These are phyloP conservation scores for Rhizophora mangle DNA, from an alignment of 345 rosid species.

Conservation along the genomic window DNA sequence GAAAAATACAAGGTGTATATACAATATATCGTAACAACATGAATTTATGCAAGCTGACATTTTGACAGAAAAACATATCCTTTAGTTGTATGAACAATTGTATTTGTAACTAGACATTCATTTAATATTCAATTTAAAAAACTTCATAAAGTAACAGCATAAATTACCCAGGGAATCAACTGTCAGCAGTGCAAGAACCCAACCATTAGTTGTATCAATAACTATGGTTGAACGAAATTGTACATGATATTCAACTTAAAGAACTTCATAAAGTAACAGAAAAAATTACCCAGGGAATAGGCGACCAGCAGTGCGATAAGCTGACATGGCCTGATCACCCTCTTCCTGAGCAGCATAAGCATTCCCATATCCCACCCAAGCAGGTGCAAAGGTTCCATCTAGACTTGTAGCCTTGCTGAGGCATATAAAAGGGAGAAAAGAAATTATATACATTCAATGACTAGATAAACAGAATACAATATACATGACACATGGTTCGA, in stretches of 20 bases:
- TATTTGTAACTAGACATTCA: too few species aligned
- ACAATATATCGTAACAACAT: too few species aligned
- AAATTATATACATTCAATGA: constrained; percentile 1
- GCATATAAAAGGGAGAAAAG: constrained; percentile 13
- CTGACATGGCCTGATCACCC: constrained; percentile 98
- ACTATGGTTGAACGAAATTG: neutral
- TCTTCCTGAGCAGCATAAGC: constrained; percentile 88
- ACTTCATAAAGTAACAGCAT: too few species aligned
- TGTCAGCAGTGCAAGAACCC: too few species aligned
- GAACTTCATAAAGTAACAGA: neutral
- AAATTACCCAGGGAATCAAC: too few species aligned
- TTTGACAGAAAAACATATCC: too few species aligned
- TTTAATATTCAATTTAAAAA: too few species aligned
- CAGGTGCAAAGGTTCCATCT: constrained; percentile 85
- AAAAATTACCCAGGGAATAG: constrained; percentile 88
- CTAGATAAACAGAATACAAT: neutral
- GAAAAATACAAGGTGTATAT: too few species aligned
- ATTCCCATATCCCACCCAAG: constrained; percentile 92
- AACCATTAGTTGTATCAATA: too few species aligned
- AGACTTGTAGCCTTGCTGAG: constrained; percentile 82
- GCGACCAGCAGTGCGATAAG: constrained; percentile 90
- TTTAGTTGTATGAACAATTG: too few species aligned
- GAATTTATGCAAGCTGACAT: too few species aligned
- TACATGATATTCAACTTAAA: neutral
- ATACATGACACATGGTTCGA: too few species aligned